These are phyloP conservation scores for Cucumis sativus DNA, from an alignment of 306 rosid species.

Conservation along the genomic window DNA sequence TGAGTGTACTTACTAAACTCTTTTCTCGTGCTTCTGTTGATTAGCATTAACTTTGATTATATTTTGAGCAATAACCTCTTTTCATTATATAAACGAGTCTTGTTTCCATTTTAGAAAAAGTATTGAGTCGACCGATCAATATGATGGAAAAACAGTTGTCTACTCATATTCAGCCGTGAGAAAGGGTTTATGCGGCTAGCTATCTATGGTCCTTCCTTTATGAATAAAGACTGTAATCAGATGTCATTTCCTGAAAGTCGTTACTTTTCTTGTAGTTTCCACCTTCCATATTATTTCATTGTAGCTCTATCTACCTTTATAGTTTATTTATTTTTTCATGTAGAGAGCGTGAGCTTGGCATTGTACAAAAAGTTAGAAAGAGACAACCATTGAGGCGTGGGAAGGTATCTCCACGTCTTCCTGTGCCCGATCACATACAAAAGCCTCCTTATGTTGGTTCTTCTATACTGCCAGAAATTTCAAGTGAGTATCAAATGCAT, in stretches of 20 bases:
- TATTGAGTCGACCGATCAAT: not conserved
- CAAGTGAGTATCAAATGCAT: constrained; percentile 60
- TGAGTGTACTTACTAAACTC: too few species aligned
- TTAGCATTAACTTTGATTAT: too few species aligned
- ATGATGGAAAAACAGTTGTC: not conserved
- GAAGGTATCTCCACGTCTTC: constrained; percentile 60
- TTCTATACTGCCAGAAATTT: constrained; percentile 53
- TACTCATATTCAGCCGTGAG: not conserved
- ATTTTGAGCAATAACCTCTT: too few species aligned
- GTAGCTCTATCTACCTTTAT: not conserved
- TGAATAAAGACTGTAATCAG: not conserved
- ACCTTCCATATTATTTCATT: not conserved
- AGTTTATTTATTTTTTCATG: constrained; percentile 10
- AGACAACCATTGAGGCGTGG: constrained; percentile 64
- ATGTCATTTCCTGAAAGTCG: constrained; percentile 1
- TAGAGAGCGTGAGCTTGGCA: constrained; percentile 57
- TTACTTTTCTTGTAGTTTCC: not conserved
- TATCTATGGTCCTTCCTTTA: not conserved
- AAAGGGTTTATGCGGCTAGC: not conserved
- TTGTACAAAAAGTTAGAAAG: constrained; percentile 27
- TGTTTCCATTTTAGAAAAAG: too few species aligned
- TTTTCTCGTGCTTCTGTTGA: too few species aligned
- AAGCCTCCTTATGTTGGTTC: constrained; percentile 82
- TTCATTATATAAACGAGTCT: too few species aligned
- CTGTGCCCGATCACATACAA: constrained; percentile 73